Base-by-base conservation (phyloP, 257 asterid genomes). In the Striga asiatica region DNA sequence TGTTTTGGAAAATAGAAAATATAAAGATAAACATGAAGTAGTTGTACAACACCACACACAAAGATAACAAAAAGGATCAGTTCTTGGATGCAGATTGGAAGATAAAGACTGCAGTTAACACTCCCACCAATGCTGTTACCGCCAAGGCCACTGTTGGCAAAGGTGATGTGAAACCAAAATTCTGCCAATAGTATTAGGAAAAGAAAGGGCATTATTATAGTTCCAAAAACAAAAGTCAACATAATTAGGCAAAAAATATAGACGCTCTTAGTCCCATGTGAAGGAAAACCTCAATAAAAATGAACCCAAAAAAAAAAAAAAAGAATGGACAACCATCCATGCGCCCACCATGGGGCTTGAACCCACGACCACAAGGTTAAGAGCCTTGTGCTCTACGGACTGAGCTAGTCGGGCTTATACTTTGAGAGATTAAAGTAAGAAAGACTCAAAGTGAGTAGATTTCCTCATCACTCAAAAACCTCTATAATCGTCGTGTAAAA, bases 1-100 rank as follows among this genome's bases (percentile, higher is more conserved):
- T 0, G 19, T 39, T 39, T 39, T 1, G 47, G 14, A 14, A 5
- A 13, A 39, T 8, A 39, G n/a, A n/a, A n/a, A n/a, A n/a, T n/a
- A n/a, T n/a, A n/a, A 50, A 16, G 31, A 24, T 42, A 54, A 54
- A 32, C 13, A 11, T 3, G 20, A n/a, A 28, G 1, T 6, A 29
- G 31, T 55, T 47, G 23, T 25, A 56, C 28, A 66, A 8, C 49
- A 52, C 57, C 13, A 51, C 11, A 19, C 2, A 12, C 12, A 23
- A 11, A 25, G 17, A 6, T 32, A 10, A 23, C 32, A 37, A 24
- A 50, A 29, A 50, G 23, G 49, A 70, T 80, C 74, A 88, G 12
- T 35, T 81, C 73, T 75, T 65, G 51, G 94, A 82, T 21, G 92
- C 89, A 41, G 97, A 88, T 60, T 88, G 95, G 80, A 88, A 85